These are phyloP conservation scores for Megacollybia marginata DNA, from an alignment of 768 basidiomycete genomes.

Conservation along the genomic window DNA sequence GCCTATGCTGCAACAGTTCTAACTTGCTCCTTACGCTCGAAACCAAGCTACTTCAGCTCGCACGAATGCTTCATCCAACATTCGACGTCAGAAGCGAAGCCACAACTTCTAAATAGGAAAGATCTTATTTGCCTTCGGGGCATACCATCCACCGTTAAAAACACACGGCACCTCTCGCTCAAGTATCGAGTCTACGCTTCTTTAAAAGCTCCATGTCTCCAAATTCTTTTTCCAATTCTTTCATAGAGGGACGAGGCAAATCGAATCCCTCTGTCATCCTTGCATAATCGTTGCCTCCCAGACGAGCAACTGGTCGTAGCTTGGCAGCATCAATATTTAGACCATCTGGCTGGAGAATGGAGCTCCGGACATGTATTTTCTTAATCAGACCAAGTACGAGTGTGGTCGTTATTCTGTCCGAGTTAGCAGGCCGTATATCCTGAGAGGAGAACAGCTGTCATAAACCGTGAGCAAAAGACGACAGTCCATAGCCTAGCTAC, in stretches of 20 bases:
- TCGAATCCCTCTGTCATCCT: constrained; percentile 40
- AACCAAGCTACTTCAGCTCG: too few relatives aligned
- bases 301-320: constrained; percentile 41
- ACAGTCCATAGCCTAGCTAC: constrained; percentile 21
- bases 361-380: constrained; percentile 41
- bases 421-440: constrained; percentile 35
- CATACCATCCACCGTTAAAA: too few relatives aligned
- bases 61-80: too few relatives aligned
- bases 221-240: constrained; percentile 1
- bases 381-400: constrained; percentile 50
- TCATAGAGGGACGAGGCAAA: constrained; percentile 33
- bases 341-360: constrained; percentile 35
- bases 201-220: too few relatives aligned
- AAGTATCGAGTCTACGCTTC: too few relatives aligned
- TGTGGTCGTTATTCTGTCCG: constrained; percentile 30
- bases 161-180: too few relatives aligned
- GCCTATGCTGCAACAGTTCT: too few relatives aligned
- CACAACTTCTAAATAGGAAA: too few relatives aligned
- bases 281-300: constrained; percentile 50
- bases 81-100: too few relatives aligned
- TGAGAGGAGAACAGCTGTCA: constrained; percentile 41
- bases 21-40: too few relatives aligned
- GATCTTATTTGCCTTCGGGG: too few relatives aligned
- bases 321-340: constrained; percentile 37
- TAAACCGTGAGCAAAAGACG: constrained; percentile 1